Base-by-base conservation (phyloP, 108 stramenopile genomes). In the Cylindrotheca closterium region DNA sequence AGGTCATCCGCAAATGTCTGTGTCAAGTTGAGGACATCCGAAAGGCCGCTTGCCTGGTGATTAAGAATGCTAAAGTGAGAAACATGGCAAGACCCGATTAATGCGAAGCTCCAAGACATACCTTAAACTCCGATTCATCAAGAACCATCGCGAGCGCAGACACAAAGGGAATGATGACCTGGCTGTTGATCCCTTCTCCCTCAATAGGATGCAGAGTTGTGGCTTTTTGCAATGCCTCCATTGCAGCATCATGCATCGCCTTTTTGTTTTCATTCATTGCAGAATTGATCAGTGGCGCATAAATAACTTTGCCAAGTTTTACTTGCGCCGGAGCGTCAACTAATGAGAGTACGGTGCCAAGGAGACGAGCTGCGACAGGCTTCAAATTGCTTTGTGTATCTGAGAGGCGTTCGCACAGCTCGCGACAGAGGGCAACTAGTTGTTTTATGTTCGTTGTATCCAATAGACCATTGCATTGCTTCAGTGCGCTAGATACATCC, bases 351-450 rank as follows among this genome's bases (percentile, higher is more conserved):
- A 92, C 52, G 0, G 49, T 48, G 17, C 78, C 89, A 52, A 95
- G 86, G 2, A 78, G 30, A 27, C 73, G 55, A 26, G 90, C 91
- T 24, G 94, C 89, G 27, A 92, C 28, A 25, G 94, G 94, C 55
- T 91, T 92, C 19, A 95, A 68, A 73, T 95, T 95, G 58, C 87
- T 89, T 62, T 95, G 94, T 21, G 91, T 86, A 71, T 95, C 94
- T 52, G 73, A 74, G 26, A 95, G 71, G 17, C 94, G 83, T 10
- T 81, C 80, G 37, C 71, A 55, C 26, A 95, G 56, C 22, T 72
- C 82, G 45, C 80, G 29, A 3, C 74, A 34, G n/a, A 89, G 59
- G 3, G 85, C 82, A 4, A 78, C 67, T 15, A 93, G 37, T 30
- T 68, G 63, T 51, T 79, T 81, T 73, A 86, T 54, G 34, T 65